Conservation (phyloP, 228 moss, liverwort and hornwort species). For the Sphagnum magellanicum region DNA sequence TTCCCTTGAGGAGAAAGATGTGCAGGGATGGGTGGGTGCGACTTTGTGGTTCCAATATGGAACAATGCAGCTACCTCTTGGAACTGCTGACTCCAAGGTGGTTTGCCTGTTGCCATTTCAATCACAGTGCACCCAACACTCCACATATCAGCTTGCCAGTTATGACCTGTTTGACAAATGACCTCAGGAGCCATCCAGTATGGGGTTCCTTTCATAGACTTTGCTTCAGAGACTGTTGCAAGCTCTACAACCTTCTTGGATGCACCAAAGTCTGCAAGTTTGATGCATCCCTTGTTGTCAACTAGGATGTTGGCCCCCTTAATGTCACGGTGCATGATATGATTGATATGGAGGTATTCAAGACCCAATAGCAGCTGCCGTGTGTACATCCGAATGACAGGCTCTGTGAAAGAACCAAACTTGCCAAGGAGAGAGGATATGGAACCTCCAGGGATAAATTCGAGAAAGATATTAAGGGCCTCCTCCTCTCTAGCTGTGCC, state of each 20-base stretch:
- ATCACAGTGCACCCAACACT: slow-evolving; percentile 99
- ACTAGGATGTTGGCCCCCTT: slow-evolving; percentile 96
- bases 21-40: slow-evolving; percentile 94
- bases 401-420: slow-evolving; percentile 89
- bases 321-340: slow-evolving; percentile 93
- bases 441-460: slow-evolving; percentile 90
- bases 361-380: slow-evolving; percentile 86
- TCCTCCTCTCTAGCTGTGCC: slow-evolving; percentile 88
- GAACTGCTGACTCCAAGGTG: slow-evolving; percentile 95
- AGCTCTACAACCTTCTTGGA: slow-evolving; percentile 95
- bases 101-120: slow-evolving; percentile 96
- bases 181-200: slow-evolving; percentile 99
- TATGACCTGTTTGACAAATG: slow-evolving; percentile 91
- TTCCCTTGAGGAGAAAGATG: slow-evolving; percentile 71
- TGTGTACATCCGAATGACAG: slow-evolving; percentile 90
- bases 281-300: slow-evolving; percentile 93
- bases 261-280: slow-evolving; percentile 92
- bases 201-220: slow-evolving; percentile 95
- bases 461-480: slow-evolving; percentile 89
- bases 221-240: slow-evolving; percentile 93
- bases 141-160: slow-evolving; percentile 98
- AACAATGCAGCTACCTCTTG: slow-evolving; percentile 96
- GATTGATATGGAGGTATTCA: slow-evolving; percentile 86
- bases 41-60: slow-evolving; percentile 92
- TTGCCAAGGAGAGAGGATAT: slow-evolving; percentile 89